Conservation (phyloP, 257 asterid genomes). For the Capsicum pubescens region DNA sequence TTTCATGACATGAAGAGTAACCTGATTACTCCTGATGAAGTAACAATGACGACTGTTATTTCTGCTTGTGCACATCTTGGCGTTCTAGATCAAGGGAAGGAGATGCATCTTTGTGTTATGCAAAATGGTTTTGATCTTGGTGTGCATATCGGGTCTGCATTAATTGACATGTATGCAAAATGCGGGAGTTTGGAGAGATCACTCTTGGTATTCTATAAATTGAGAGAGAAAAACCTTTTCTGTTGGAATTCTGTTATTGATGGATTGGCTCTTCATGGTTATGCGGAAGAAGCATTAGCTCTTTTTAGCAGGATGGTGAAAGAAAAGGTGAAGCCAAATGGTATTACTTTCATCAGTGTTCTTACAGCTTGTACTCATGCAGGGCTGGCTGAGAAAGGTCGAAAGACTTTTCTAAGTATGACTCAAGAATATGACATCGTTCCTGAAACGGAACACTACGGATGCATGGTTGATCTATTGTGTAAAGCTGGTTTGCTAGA, state of each 20-base stretch:
- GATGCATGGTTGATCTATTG: conserved; percentile 83
- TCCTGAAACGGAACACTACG: conserved; percentile 79
- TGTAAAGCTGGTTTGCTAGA: conserved; percentile 75
- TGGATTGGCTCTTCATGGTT: conserved; percentile 81
- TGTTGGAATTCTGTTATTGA: conserved; percentile 82
- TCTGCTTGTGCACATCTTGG: conserved; percentile 95
- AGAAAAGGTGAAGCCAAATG: conserved; percentile 65
- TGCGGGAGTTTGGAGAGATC: conserved; percentile 78
- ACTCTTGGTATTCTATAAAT: conserved; percentile 65
- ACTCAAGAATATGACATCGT: conserved; percentile 44
- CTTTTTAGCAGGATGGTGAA: conserved; percentile 60
- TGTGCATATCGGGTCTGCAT: conserved; percentile 71
- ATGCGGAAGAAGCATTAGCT: conserved; percentile 59
- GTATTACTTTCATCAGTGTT: conserved; percentile 69
- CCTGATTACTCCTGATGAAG: conserved; percentile 69
- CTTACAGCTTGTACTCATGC: conserved; percentile 83
- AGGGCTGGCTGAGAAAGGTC: conserved; percentile 77
- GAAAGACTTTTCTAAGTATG: conserved; percentile 59
- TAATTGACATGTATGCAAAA: conserved; percentile 85
- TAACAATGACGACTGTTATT: conserved; percentile 75
- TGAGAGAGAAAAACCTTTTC: conserved; percentile 66
- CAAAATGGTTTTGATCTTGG: conserved; percentile 48
- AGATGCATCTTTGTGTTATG: conserved; percentile 58
- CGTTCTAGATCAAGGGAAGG: conserved; percentile 66
- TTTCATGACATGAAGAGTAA: conserved; percentile 62